Conservation (phyloP, 306 rosid species). For the Vachellia pachyceras region DNA sequence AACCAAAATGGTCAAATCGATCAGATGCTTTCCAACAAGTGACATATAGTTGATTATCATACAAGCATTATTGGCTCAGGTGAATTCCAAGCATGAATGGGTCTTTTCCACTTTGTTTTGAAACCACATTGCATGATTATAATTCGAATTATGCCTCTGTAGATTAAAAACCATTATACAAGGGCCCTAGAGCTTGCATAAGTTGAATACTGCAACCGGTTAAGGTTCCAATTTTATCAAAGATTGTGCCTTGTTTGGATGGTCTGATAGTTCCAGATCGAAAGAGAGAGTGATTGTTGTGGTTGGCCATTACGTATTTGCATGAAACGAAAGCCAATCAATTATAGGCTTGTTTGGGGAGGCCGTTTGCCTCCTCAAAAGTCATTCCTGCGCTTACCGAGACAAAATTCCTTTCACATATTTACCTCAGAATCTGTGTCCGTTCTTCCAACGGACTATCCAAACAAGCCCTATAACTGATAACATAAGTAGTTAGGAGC, state of each 20-base stretch:
- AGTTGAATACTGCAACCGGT: not conserved
- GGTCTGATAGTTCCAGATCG: slow-evolving; percentile 9
- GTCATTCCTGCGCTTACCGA: too few species aligned
- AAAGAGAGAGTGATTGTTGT: slow-evolving; percentile 4
- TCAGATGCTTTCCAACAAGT: slow-evolving; percentile 66
- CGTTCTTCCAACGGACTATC: too few species aligned
- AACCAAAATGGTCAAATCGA: slow-evolving; percentile 90
- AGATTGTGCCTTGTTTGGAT: not conserved
- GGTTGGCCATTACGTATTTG: not conserved
- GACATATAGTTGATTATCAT: slow-evolving; percentile 26
- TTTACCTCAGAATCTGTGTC: too few species aligned
- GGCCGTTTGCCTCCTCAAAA: too few species aligned
- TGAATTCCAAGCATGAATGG: slow-evolving; percentile 22
- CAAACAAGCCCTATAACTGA: too few species aligned
- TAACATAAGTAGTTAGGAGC: not conserved
- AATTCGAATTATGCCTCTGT: slow-evolving; percentile 11
- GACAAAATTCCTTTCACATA: too few species aligned
- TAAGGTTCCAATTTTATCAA: not conserved
- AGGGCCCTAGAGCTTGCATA: slow-evolving; percentile 5
- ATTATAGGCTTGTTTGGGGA: too few species aligned
- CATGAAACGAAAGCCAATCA: not conserved
- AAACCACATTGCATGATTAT: slow-evolving; percentile 27
- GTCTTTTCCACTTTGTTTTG: slow-evolving; percentile 11
- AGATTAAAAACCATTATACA: slow-evolving; percentile 12
- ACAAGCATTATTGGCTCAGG: slow-evolving; percentile 14